Evolutionary conservation across 257 asterid species (phyloP).

Genomic region (Petunia axillaris): DNA sequence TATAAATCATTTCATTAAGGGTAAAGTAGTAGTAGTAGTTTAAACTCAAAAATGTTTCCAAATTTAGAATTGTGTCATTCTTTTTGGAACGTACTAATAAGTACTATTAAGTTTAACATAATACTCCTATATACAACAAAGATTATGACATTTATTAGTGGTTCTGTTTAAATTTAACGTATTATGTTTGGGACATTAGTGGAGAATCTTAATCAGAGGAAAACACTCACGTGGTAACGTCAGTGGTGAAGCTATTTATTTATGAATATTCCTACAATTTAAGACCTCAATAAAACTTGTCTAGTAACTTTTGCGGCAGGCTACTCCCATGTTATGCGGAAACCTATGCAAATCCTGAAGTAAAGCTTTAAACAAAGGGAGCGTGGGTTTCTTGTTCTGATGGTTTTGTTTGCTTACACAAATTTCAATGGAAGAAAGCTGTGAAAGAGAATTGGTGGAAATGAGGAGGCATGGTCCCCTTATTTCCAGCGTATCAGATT

Average conservation of each 20-base stretch:
- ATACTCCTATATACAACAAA: neutral
- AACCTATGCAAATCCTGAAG: neutral
- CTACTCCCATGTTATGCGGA: conserved; percentile 39
- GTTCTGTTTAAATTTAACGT: neutral
- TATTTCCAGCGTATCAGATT: too few relatives aligned
- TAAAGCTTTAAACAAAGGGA: neutral
- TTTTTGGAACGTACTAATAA: too few relatives aligned
- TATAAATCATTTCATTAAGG: too few relatives aligned
- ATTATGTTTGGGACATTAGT: neutral
- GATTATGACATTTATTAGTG: neutral
- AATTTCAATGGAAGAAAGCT: neutral
- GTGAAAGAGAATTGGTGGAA: neutral
- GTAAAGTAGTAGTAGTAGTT: too few relatives aligned
- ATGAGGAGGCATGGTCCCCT: too few relatives aligned
- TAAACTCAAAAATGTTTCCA: too few relatives aligned
- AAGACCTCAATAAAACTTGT: neutral
- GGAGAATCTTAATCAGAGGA: neutral
- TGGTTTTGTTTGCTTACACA: conserved; percentile 5
- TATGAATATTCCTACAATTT: neutral
- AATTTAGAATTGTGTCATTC: too few relatives aligned
- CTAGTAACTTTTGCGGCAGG: conserved; percentile 33
- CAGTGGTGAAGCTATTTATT: neutral
- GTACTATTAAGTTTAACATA: too few relatives aligned
- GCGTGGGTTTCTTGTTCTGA: neutral
- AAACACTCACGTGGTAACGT: neutral